Conservation (phyloP, 805 yeast species). For the Starmerella vaccinii region DNA sequence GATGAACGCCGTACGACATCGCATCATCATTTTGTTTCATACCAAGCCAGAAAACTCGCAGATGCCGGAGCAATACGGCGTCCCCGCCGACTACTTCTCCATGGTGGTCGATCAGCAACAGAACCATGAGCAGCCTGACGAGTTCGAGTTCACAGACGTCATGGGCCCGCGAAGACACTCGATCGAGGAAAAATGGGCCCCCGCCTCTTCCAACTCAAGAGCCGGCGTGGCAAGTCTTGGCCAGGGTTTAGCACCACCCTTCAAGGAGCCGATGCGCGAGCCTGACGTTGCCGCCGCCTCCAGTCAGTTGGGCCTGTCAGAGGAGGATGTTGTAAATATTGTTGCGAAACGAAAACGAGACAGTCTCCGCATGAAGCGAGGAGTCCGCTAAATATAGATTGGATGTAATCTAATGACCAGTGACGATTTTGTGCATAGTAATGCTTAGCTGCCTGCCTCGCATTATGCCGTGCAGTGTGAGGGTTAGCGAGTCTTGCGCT, state of each 20-base stretch:
- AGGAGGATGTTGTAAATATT: constrained; percentile 32
- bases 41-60: constrained; percentile 3
- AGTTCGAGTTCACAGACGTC: constrained; percentile 17
- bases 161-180: constrained; percentile 10
- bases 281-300: not conserved
- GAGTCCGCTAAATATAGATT: constrained; percentile 18
- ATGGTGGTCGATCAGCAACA: constrained; percentile 1
- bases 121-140: constrained; percentile 9
- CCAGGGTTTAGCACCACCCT: constrained; percentile 26
- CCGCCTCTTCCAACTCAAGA: not conserved
- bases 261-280: constrained; percentile 22
- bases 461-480: not conserved
- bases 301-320: constrained; percentile 9
- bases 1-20: constrained; percentile 28
- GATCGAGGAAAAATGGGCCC: constrained; percentile 15
- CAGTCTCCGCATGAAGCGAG: constrained; percentile 41
- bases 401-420: not conserved
- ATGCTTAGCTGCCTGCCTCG: not conserved
- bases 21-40: constrained; percentile 26
- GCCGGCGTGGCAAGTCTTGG: not conserved
- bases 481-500: not conserved
- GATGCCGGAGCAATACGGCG: constrained; percentile 8
- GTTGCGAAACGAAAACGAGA: constrained; percentile 46
- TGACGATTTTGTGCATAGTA: constrained; percentile 2
- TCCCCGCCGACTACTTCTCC: constrained; percentile 14